Conservation (phyloP, 2,329 filamentous ascomycete species). For the Aspergillus novoparasiticus region DNA sequence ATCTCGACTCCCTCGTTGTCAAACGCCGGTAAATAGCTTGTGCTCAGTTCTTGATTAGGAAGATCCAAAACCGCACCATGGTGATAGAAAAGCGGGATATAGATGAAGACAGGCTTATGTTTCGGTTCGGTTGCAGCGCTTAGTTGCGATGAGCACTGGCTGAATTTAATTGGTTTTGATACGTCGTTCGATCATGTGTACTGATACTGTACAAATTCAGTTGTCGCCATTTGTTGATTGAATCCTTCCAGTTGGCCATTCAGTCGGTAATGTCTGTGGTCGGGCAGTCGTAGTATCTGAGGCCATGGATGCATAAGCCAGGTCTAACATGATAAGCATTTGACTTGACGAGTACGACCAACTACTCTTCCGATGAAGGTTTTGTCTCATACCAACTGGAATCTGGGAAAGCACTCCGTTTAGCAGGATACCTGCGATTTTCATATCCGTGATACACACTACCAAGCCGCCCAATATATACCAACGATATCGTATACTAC, state of each 20-base stretch:
- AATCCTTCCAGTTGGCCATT: not conserved
- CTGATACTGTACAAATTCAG: conserved; percentile 47
- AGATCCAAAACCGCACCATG: conserved; percentile 18
- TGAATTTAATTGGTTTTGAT: conserved; percentile 27
- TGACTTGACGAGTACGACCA: not conserved
- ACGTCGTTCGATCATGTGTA: conserved; percentile 34
- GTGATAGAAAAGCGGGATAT: conserved; percentile 23
- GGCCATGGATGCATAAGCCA: not conserved
- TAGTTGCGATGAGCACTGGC: conserved; percentile 25
- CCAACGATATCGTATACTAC: not conserved
- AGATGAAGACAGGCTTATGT: conserved; percentile 24
- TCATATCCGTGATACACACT: not conserved
- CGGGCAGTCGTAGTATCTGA: not conserved
- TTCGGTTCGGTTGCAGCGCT: conserved; percentile 18
- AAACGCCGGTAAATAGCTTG: conserved; percentile 44
- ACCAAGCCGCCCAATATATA: not conserved
- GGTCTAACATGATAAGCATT: not conserved
- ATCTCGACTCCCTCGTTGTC: conserved; percentile 68
- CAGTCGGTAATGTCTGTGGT: not conserved
- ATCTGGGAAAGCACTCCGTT: not conserved
- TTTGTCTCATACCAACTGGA: not conserved
- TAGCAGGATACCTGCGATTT: not conserved
- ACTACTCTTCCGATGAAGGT: not conserved
- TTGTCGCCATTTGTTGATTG: conserved; percentile 27
- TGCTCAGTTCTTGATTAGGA: conserved; percentile 22